A percentile compares a stretch with the other conserved stretches of the same genome.
Evolutionary conservation across 768 basidiomycete genomes (phyloP).

Genomic region (Mrakia blollopis): DNA sequence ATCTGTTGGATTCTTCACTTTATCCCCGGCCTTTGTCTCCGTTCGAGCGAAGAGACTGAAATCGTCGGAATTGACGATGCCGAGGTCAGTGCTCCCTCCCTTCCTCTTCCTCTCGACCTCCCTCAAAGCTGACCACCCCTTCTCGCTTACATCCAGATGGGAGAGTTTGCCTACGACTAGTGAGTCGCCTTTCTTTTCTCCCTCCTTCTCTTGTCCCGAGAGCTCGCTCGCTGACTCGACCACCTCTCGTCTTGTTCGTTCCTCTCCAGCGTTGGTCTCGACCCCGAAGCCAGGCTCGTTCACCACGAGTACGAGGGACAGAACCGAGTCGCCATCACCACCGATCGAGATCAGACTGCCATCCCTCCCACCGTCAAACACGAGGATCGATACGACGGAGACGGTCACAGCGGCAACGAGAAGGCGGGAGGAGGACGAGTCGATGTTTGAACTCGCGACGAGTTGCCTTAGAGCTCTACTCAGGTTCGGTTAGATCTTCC

Average conservation of each 20-base stretch:
- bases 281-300: conserved; percentile 9
- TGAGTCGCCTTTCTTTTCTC: neutral
- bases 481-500: too few relatives aligned
- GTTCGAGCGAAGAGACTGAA: too few relatives aligned
- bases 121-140: too few relatives aligned
- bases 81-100: conserved; percentile 51
- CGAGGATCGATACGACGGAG: neutral
- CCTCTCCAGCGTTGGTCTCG: conserved; percentile 1
- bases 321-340: conserved; percentile 1
- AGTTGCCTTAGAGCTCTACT: too few relatives aligned
- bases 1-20: too few relatives aligned
- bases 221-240: neutral
- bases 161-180: too few relatives aligned
- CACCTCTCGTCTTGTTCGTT: conserved; percentile 39
- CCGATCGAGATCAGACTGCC: conserved; percentile 35
- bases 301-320: neutral
- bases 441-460: too few relatives aligned
- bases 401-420: too few relatives aligned
- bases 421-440: conserved; percentile 38
- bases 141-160: too few relatives aligned
- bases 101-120: too few relatives aligned
- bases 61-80: too few relatives aligned
- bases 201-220: neutral
- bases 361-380: conserved; percentile 22
- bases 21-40: too few relatives aligned